phyloP scores from a whole-genome alignment of 306 rosid genomes.

The Crotalaria pallida region DNA sequence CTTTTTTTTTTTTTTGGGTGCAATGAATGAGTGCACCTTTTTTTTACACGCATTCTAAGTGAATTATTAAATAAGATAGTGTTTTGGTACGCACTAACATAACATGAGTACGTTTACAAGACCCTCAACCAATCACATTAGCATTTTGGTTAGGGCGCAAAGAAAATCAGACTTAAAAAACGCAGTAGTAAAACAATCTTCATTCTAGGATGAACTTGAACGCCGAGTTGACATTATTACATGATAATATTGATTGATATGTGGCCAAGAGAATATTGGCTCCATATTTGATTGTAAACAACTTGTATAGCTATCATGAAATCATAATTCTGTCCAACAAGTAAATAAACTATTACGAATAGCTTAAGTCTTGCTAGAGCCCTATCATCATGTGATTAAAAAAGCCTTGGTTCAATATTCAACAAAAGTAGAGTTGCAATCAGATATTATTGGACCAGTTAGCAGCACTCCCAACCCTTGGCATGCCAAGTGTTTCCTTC shows the following conservation, averaged over 20 bases:
- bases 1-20: too few relatives aligned
- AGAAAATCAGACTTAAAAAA: not conserved
- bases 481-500: constrained; percentile 81
- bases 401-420: constrained; percentile 24
- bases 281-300: constrained; percentile 28
- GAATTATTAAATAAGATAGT: too few relatives aligned
- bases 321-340: constrained; percentile 18
- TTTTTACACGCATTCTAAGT: too few relatives aligned
- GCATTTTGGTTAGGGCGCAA: not conserved
- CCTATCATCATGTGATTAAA: constrained; percentile 16
- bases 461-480: constrained; percentile 97
- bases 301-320: constrained; percentile 15
- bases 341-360: constrained; percentile 18
- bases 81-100: too few relatives aligned
- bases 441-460: constrained; percentile 81
- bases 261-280: constrained; percentile 30
- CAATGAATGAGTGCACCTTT: too few relatives aligned
- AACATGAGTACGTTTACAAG: too few relatives aligned
- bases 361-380: constrained; percentile 23
- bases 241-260: too few relatives aligned
- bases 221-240: constrained; percentile 40
- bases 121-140: constrained; percentile 4
- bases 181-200: not conserved
- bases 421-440: constrained; percentile 26
- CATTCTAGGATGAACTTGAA: not conserved